Percentiles rank a stretch among this genome's conserved stretches.
Conservation (phyloP, 805 yeast genomes). For the Candida adriatica region DNA sequence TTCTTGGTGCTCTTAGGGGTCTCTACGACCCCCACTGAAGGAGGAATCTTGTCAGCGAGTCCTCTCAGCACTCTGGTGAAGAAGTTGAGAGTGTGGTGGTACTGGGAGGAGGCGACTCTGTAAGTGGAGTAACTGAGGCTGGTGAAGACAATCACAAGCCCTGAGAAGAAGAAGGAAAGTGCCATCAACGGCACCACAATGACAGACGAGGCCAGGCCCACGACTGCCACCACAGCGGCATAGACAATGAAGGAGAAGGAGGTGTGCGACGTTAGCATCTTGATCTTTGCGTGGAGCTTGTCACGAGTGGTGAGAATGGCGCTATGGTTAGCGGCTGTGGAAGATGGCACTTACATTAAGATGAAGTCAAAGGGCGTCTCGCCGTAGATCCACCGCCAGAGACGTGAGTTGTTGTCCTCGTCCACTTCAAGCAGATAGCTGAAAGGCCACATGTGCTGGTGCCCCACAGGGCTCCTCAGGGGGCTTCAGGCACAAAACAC, state of each 20-base stretch:
- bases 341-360: slow-evolving; percentile 10
- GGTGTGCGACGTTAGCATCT: slow-evolving; percentile 2
- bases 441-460: neutral
- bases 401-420: slow-evolving; percentile 7
- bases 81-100: slow-evolving; percentile 20
- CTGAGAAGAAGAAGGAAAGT: slow-evolving; percentile 21
- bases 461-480: neutral
- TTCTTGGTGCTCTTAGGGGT: no score
- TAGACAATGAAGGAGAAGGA: slow-evolving; percentile 15
- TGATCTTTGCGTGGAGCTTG: neutral
- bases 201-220: slow-evolving; percentile 10
- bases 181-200: slow-evolving; percentile 19
- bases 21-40: slow-evolving; percentile 23
- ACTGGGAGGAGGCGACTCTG: slow-evolving; percentile 21
- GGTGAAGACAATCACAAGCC: slow-evolving; percentile 20
- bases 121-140: slow-evolving; percentile 21
- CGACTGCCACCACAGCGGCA: slow-evolving; percentile 12
- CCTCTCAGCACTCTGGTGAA: slow-evolving; percentile 21
- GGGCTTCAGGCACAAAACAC: neutral
- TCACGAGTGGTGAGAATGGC: slow-evolving; percentile 1
- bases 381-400: slow-evolving; percentile 12
- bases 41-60: slow-evolving; percentile 23
- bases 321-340: slow-evolving; percentile 1
- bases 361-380: slow-evolving; percentile 11
- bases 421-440: slow-evolving; percentile 5